Evolutionary conservation across 139 green algal genomes (phyloP).

Genomic region (Pseudopediastrum boryanum): DNA sequence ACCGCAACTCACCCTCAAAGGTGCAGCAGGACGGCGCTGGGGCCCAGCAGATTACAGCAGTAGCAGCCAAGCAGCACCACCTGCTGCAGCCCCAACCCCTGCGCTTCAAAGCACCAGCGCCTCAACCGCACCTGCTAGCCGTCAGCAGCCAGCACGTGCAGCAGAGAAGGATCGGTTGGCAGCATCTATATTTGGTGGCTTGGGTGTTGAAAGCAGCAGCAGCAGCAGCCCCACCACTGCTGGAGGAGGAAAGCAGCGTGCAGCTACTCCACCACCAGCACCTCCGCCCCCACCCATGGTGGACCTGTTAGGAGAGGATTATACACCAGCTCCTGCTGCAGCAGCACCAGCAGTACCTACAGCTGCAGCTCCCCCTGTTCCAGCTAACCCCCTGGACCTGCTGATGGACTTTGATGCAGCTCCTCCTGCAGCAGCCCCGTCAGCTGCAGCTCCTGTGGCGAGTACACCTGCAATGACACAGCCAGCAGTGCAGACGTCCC

Average conservation of each 20-base stretch:
- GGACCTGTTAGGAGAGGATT: slow-evolving; percentile 26
- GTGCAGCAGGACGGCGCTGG: slow-evolving; percentile 14
- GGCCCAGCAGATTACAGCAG: slow-evolving; percentile 24
- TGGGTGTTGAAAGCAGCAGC: neutral
- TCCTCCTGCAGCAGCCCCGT: neutral
- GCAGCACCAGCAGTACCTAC: slow-evolving; percentile 23
- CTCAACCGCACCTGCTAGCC: slow-evolving; percentile 21
- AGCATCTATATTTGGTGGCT: slow-evolving; percentile 55
- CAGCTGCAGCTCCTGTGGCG: slow-evolving; percentile 5
- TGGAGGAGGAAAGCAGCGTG: no score
- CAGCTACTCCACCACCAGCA: neutral
- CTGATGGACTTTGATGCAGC: slow-evolving; percentile 44
- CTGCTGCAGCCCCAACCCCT: neutral
- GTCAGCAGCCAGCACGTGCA: neutral
- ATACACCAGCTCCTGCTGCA: neutral
- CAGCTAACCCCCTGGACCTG: slow-evolving; percentile 31
- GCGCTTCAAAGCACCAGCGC: neutral
- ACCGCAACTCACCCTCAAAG: slow-evolving; percentile 30
- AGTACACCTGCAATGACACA: no score
- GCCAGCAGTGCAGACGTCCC: neutral
- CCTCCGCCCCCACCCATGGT: neutral
- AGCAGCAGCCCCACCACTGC: neutral
- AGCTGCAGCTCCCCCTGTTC: neutral
- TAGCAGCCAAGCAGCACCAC: neutral
- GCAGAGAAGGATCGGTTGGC: slow-evolving; percentile 42